A percentile compares a stretch with the other conserved stretches of the same genome.
Conservation (phyloP, 352 stramenopile genomes). For the Pseudoperonospora humuli region DNA sequence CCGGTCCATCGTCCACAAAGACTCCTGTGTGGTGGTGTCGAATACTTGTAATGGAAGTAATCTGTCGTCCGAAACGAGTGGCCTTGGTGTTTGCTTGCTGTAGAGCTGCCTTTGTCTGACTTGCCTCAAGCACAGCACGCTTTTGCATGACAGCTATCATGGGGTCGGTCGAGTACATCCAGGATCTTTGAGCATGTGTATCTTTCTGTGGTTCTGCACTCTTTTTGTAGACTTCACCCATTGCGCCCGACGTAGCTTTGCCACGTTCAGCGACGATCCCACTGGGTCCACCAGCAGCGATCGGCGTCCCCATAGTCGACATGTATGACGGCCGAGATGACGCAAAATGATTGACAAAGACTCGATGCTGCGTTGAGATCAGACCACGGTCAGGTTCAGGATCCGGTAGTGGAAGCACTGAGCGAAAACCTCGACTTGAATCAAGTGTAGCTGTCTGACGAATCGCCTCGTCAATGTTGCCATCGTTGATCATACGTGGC, state of each 20-base stretch:
- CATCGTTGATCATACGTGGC: constrained; percentile 50
- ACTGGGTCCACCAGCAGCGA: constrained; percentile 35
- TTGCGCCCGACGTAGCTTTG: constrained; percentile 53
- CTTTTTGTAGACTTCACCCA: constrained; percentile 55
- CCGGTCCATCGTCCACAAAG: constrained; percentile 46
- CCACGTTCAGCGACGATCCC: constrained; percentile 44
- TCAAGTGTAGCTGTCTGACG: constrained; percentile 31
- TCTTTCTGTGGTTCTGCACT: constrained; percentile 58
- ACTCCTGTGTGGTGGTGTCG: constrained; percentile 48
- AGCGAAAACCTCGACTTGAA: constrained; percentile 45
- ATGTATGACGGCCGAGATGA: constrained; percentile 6
- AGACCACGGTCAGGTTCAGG: constrained; percentile 50
- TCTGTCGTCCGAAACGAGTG: constrained; percentile 31
- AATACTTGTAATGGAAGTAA: constrained; percentile 53
- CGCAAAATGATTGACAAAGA: constrained; percentile 45
- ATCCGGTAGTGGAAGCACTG: constrained; percentile 40
- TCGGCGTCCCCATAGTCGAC: constrained; percentile 16
- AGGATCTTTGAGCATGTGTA: constrained; percentile 62
- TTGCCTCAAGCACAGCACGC: constrained; percentile 12
- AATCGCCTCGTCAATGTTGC: constrained; percentile 48
- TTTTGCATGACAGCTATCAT: constrained; percentile 51
- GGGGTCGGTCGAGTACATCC: constrained; percentile 72
- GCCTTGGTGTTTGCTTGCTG: constrained; percentile 11
- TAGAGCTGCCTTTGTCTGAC: background rate
- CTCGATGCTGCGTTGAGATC: constrained; percentile 52